Base-by-base conservation (phyloP, 108 stramenopile species). In the Fistulifera solaris region DNA sequence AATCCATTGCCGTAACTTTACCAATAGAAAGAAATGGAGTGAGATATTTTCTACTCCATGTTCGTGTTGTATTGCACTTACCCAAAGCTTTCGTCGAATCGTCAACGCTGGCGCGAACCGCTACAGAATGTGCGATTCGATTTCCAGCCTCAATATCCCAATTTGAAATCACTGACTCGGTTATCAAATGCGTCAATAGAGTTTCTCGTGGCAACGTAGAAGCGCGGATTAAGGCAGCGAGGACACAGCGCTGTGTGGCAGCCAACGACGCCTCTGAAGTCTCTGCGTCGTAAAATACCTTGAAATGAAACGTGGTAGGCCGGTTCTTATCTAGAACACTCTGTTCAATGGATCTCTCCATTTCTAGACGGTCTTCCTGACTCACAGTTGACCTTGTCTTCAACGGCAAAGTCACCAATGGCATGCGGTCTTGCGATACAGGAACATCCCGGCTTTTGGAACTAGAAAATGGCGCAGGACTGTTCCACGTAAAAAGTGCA, bases 151-250 rank as follows among this genome's bases (percentile, higher is more conserved):
- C 49, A 23, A 71, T 55, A 47, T 76, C 68, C 61, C 80, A 81
- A 38, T 62, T 65, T 11, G 48, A 57, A 21, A 87, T 62, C 0
- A 84, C 40, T 1, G 73, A 47, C 1, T 41, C 71, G 38, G 79
- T 71, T 0, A 73, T 81, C 46, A 91, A 54, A 73, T 91, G 85
- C 0, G 71, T 65, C 6, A 83, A 67, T 12, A 91, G 41, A 23
- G 78, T 72, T 56, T 81, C 77, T 52, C 60, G 55, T 1, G 74
- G 83, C 17, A 91, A 60, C 0, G 78, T 75, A 21, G 80, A 69
- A 35, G 83, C 64, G 12, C 85, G 78, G 44, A 91, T 73, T 60
- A 91, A 56, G 19, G 81, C 80, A 8, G 89, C 85, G 19, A 91
- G 61, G 7, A 87, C 52, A 66, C 82, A 86, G 49, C 81, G 61